phyloP scores from a whole-genome alignment of 2,329 filamentous ascomycete species.

The Didymella pinodella region DNA sequence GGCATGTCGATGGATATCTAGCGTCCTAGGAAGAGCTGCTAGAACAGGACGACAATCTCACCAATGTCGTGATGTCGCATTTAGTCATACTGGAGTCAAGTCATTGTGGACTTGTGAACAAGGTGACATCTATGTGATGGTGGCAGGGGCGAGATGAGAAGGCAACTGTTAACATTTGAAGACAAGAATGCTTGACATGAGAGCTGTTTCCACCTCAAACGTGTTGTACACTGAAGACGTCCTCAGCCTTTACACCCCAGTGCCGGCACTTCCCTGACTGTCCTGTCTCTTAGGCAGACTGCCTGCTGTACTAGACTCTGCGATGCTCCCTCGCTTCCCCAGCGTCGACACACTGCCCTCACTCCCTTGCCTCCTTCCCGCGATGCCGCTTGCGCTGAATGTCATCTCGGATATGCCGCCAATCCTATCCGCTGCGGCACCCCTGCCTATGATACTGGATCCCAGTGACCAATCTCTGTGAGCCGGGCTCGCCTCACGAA shows the following conservation, averaged over 20 bases:
- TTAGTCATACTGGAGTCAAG: background rate
- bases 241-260: background rate
- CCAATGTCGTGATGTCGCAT: no score
- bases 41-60: background rate
- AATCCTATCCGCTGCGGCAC: slow-evolving; percentile 15
- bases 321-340: slow-evolving; percentile 34
- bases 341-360: slow-evolving; percentile 36
- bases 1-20: background rate
- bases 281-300: slow-evolving; percentile 36
- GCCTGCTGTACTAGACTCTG: slow-evolving; percentile 28
- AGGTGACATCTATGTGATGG: no score
- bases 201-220: background rate
- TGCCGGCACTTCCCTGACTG: slow-evolving; percentile 30
- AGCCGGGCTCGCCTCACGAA: slow-evolving; percentile 46
- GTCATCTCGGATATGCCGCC: slow-evolving; percentile 22
- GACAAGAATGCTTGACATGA: background rate
- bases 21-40: background rate
- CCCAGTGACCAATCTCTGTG: slow-evolving; percentile 38
- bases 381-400: slow-evolving; percentile 35
- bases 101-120: background rate
- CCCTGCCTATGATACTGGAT: slow-evolving; percentile 28
- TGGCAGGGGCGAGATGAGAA: background rate
- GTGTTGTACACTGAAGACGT: no score
- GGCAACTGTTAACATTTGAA: background rate
- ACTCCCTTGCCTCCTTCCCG: slow-evolving; percentile 42